Base-by-base conservation (phyloP, 768 basidiomycete genomes). In the Lepiota subincarnata region DNA sequence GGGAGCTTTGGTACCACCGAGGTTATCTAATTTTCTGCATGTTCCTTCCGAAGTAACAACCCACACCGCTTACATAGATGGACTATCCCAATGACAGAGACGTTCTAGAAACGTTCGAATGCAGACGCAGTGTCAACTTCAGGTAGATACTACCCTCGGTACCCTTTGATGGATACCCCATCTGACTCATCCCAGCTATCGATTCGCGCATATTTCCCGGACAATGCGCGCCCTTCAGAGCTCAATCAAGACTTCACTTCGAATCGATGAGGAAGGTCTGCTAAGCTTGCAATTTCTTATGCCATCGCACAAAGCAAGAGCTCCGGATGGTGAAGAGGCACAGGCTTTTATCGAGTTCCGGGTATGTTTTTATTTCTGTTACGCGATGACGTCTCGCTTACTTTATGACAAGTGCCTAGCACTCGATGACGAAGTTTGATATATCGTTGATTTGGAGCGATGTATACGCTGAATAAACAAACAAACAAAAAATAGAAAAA, bases 81-180 rank as follows among this genome's bases (percentile, higher is more conserved):
- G 95, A 99, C 69, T 98, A 95, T 57, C 93, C 93, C 2, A 93
- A 91, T 60, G 93, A 96, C 62, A 78, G 80, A 44, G 93, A 97
- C 46, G 89, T 98, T 0, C 77, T 98, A 26, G 93, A 97, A 68
- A 82, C 84, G 0, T 93, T 97, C 61, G 90, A 96, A 56, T 98
- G 95, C 66, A 73, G 68, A 10, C 72, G 75, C 34, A 70, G 72
- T 6, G 77, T 93, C 28, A 76, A 73, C 34, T 91, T 90, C 67
- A 89, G 84, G 93, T 93, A 57, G 42, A 73, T 50, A n/a, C 18
- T 10, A 37, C 34, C 41, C 28, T 47, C 22, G n/a, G 12, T 37
- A 14, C 42, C 24, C n/a, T n/a, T n/a, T n/a, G 18, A 35, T 35
- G 14, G n/a, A n/a, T n/a, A 20, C 34, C 20, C 26, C 10, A 38